Evolutionary conservation across 2,329 filamentous ascomycete genomes (phyloP), one percentile per base, ranked within the genome.

Genomic region (Myriosclerotinia scirpicola): DNA sequence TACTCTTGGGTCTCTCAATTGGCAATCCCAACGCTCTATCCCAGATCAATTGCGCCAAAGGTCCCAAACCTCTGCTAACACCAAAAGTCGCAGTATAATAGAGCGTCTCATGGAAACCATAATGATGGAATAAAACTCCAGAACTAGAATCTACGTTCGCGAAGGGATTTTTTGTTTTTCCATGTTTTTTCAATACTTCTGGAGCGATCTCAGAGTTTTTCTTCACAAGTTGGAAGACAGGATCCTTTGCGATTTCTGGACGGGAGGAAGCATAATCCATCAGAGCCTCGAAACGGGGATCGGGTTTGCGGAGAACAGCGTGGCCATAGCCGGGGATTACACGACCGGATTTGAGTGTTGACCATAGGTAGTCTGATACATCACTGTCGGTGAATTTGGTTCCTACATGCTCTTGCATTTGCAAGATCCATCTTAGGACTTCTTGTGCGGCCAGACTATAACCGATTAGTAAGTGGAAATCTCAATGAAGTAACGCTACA

Each of bases 141-240:
- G 93, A 97, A 70, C 87, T 90, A 58, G 90, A 93, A 80, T 99
- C 95, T 69, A 99, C 95, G 78, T 99, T 99, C 71, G 95, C 95
- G 81, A 94, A 96, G 2, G 95, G 93, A 82, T 97, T 97, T 85
- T 96, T 96, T 72, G 93, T 97, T 89, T 97, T 98, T 79, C 95
- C 95, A 77, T 99, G 95, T 82, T 97, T 88, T 75, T 87, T 95
- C 74, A 99, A 84, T 26, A 99, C 95, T 63, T 87, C 86, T 20
- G 95, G 95, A 0, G 95, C 95, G 70, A 99, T 90, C 76, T 93
- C 90, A 71, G 90, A 93, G 83, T 96, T 98, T 82, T 90, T 89
- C 85, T 93, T 90, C 66, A 99, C 94, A 14, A 99, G 87, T 79
- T 92, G 87, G 88, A 97, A 98, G 70, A 98, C 89, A 1, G 94